Evolutionary conservation across 306 rosid species (phyloP).

Genomic region (Fagus sylvatica): DNA sequence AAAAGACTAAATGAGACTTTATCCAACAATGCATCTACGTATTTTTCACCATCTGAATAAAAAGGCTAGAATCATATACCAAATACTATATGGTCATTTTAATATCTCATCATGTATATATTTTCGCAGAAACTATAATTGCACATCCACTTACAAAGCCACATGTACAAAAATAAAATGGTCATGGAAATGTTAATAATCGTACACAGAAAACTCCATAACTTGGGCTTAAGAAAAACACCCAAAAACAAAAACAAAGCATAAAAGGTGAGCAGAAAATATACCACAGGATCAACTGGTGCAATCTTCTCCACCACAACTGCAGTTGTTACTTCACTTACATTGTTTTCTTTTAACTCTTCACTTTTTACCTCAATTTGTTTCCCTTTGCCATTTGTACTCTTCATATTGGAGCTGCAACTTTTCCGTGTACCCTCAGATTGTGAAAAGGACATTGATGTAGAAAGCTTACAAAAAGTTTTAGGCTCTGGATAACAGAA

Average conservation of each 20-base stretch:
- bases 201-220: neutral
- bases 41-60: too few species aligned
- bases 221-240: neutral
- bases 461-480: conserved; percentile 27
- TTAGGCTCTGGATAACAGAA: conserved; percentile 35
- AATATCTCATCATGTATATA: neutral
- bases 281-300: conserved; percentile 39
- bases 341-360: conserved; percentile 29
- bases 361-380: conserved; percentile 32
- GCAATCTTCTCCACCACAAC: conserved; percentile 35
- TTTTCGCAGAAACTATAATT: conserved; percentile 5
- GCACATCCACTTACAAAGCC: conserved; percentile 11
- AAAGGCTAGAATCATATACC: too few species aligned
- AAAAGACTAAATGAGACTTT: neutral
- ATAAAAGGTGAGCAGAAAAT: conserved; percentile 12
- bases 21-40: neutral
- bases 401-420: conserved; percentile 18
- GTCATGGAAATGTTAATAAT: neutral
- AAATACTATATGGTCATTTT: neutral
- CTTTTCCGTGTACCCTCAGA: conserved; percentile 33
- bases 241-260: neutral
- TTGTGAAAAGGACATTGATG: conserved; percentile 33
- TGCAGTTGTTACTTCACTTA: conserved; percentile 36
- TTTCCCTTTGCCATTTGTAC: conserved; percentile 26
- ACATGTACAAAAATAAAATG: conserved; percentile 10